Base-by-base conservation (phyloP, 805 yeast species). In the Metschnikowia orientalis region DNA sequence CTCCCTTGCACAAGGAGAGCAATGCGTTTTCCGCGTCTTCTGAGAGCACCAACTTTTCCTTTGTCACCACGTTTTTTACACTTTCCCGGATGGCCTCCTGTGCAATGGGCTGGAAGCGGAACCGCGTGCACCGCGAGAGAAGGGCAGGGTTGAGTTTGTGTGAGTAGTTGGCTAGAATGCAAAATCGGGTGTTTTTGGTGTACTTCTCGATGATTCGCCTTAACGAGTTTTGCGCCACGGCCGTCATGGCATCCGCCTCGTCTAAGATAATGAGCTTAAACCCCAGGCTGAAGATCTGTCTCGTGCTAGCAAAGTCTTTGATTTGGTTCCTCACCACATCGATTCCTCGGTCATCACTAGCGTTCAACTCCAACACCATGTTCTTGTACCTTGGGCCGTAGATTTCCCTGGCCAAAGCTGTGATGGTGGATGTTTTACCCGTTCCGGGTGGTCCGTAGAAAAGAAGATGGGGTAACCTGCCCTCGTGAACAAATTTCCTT, bases 371-470 rank as follows among this genome's bases (percentile, higher is more conserved):
- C 35, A 92, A 63, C 2, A 92, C 97, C 89, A 89, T 88, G 52
- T 87, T 84, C 48, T 72, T 76, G 55, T 84, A 85, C 43, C 77
- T 75, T 11, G 71, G 62, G 2, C 98, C 99, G 53, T 82, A 89
- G 6, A 89, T 75, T 51, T 88, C 95, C 37, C 77, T 69, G 1
- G 97, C 95, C 37, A 89, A 61, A 1, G 97, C 96, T 14, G 82
- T 72, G 44, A 87, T 81, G 3, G 95, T 86, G 3, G 95, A 82
- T 0, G 95, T 87, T 56, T 87, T 87, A 45, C 95, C 95, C 0
- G 95, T 87, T 13, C 95, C 95, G 11, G 95, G 95, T 1, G 95
- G 95, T 0, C 95, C 97, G 57, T 92, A 92, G 60, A 92, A 92
- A 32, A 92, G 67, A 45, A 92, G 63, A 61, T 92, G 98, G 2